These are phyloP conservation scores for Coniochaeta sp. DNA, from an alignment of 2,329 filamentous ascomycete species.

Conservation along the genomic window DNA sequence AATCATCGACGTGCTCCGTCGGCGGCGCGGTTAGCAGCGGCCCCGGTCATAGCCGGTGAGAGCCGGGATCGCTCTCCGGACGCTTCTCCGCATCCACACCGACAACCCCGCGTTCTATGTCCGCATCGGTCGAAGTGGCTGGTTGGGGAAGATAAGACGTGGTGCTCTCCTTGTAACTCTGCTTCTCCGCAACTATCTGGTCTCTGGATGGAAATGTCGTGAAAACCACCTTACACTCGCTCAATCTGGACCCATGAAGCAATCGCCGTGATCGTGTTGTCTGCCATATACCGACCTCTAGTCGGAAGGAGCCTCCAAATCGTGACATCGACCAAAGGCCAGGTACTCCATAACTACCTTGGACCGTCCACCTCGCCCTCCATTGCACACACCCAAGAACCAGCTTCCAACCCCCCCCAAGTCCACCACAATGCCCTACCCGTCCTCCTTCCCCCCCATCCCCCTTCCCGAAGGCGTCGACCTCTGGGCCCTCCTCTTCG, in stretches of 20 bases:
- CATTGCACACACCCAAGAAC: too few relatives aligned
- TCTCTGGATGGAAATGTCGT: neutral
- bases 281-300: too few relatives aligned
- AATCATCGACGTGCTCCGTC: neutral
- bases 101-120: conserved; percentile 2
- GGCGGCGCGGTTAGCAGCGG: neutral
- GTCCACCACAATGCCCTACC: conserved; percentile 56
- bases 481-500: conserved; percentile 73
- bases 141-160: neutral
- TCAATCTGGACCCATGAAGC: too few relatives aligned
- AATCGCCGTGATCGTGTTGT: neutral
- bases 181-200: neutral
- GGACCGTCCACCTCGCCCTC: too few relatives aligned
- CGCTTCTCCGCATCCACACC: neutral
- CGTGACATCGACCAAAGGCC: neutral
- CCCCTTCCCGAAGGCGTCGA: conserved; percentile 70
- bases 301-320: neutral
- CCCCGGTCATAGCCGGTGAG: neutral
- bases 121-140: neutral
- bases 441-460: conserved; percentile 57
- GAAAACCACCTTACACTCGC: neutral
- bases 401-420: neutral
- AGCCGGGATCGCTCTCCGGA: neutral
- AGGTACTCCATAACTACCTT: neutral
- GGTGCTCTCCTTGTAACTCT: neutral